Conservation (phyloP, 306 rosid species). For the Cercis canadensis region DNA sequence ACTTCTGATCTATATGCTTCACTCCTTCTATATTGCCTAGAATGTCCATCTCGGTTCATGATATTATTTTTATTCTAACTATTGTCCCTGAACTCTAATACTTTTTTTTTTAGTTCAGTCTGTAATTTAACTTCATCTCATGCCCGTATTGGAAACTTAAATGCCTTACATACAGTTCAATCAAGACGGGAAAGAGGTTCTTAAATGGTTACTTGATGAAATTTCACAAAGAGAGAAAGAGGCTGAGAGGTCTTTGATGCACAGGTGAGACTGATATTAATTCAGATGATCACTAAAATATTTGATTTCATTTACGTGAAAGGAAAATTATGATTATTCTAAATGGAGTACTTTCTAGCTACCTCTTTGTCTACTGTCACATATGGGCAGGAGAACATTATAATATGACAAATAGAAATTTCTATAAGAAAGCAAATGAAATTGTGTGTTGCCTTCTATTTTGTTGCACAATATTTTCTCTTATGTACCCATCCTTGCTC, state of each 20-base stretch:
- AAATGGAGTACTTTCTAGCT: no score
- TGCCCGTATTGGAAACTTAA: slow-evolving; percentile 3
- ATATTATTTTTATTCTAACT: neutral
- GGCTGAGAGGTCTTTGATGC: slow-evolving; percentile 53
- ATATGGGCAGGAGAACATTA: slow-evolving; percentile 7
- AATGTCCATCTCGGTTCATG: neutral
- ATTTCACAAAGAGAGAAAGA: slow-evolving; percentile 45
- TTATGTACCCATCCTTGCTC: slow-evolving; percentile 5
- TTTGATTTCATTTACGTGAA: neutral
- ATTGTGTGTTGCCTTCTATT: slow-evolving; percentile 4
- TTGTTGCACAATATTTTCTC: no score
- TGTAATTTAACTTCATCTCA: neutral
- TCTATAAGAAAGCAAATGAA: neutral
- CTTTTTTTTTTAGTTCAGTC: neutral
- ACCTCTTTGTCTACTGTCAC: neutral
- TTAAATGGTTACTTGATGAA: slow-evolving; percentile 46
- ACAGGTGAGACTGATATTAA: slow-evolving; percentile 40
- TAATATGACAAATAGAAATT: neutral
- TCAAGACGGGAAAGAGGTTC: slow-evolving; percentile 3
- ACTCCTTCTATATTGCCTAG: neutral
- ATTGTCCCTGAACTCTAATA: neutral
- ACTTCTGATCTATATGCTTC: neutral
- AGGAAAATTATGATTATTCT: neutral
- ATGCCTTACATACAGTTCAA: slow-evolving; percentile 20
- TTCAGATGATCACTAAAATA: neutral